phyloP scores from a whole-genome alignment of 2,329 filamentous ascomycete genomes.

The Microascus cirrosus region DNA sequence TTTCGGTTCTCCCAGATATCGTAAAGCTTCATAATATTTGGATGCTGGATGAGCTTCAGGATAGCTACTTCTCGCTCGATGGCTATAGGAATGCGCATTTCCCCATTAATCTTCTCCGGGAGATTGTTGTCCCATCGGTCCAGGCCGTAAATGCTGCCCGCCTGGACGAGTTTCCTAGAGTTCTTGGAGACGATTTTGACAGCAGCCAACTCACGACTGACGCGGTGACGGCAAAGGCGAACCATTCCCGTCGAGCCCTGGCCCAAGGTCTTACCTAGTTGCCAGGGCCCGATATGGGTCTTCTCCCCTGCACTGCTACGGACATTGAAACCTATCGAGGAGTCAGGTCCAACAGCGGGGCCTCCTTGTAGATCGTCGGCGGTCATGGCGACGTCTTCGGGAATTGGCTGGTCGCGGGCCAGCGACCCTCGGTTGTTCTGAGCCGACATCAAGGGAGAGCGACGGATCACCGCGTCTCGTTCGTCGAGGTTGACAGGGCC shows the following conservation, averaged over 20 bases:
- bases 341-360: neutral
- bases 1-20: constrained; percentile 97
- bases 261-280: constrained; percentile 78
- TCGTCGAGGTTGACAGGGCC: neutral
- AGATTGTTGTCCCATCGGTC: constrained; percentile 58
- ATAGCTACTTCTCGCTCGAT: constrained; percentile 94
- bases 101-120: constrained; percentile 43
- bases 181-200: constrained; percentile 92
- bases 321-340: neutral
- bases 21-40: constrained; percentile 85
- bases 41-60: constrained; percentile 91
- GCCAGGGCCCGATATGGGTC: constrained; percentile 87
- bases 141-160: constrained; percentile 74
- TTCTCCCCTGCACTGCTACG: constrained; percentile 36
- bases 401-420: neutral
- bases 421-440: neutral
- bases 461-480: neutral
- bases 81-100: constrained; percentile 69
- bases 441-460: neutral
- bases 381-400: neutral
- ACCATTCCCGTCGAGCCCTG: constrained; percentile 85
- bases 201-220: constrained; percentile 72
- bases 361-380: neutral
- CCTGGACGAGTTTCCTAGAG: constrained; percentile 68
- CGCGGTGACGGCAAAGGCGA: constrained; percentile 67